These are phyloP conservation scores for Jackrogersella minutella DNA, from an alignment of 495 filamentous ascomycete species.

Conservation along the genomic window DNA sequence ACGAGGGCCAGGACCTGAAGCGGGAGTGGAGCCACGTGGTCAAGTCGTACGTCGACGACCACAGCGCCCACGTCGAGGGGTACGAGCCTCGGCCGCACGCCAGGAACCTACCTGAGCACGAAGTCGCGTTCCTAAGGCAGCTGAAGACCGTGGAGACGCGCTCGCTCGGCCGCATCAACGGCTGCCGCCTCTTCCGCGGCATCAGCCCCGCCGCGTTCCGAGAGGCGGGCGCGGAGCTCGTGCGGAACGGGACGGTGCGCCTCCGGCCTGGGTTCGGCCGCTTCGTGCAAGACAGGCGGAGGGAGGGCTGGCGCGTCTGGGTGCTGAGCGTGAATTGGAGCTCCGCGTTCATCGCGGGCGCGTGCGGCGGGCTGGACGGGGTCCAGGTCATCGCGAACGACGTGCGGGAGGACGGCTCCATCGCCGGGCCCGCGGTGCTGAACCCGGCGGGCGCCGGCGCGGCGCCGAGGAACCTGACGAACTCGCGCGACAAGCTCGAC, in stretches of 20 bases:
- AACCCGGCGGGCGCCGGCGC: background rate
- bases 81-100: constrained; percentile 40
- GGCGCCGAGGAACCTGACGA: constrained; percentile 39
- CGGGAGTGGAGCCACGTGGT: constrained; percentile 50
- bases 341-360: constrained; percentile 49
- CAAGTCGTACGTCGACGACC: constrained; percentile 46
- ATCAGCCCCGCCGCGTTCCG: constrained; percentile 30
- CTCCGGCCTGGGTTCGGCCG: constrained; percentile 48
- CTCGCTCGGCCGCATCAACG: constrained; percentile 47
- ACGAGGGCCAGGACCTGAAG: constrained; percentile 37
- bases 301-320: constrained; percentile 42
- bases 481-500: constrained; percentile 45
- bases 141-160: constrained; percentile 46
- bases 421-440: constrained; percentile 46
- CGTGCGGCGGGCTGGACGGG: constrained; percentile 33
- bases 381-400: constrained; percentile 46
- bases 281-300: constrained; percentile 37
- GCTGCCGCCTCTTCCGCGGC: constrained; percentile 46
- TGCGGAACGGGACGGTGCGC: constrained; percentile 35
- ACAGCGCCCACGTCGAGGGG: constrained; percentile 39
- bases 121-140: constrained; percentile 50
- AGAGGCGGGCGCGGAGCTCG: constrained; percentile 39
- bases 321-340: constrained; percentile 59
- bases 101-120: constrained; percentile 40
- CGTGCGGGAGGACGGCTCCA: constrained; percentile 43